Evolutionary conservation across 2,329 filamentous ascomycete genomes (phyloP).

Genomic region (Hymenoscyphus occultus): DNA sequence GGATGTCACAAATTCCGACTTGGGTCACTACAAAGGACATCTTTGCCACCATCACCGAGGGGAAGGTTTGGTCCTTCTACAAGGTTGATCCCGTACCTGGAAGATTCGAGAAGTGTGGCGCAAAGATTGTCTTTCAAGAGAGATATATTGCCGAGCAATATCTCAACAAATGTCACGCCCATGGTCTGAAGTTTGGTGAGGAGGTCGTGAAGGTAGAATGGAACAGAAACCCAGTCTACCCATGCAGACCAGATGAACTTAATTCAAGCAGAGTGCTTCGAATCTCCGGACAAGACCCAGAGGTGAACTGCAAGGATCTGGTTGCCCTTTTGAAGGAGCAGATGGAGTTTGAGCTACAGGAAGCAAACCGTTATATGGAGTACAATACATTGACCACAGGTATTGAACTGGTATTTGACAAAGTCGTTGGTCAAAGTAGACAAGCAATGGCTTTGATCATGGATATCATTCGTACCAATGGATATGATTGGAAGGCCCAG

Average conservation of each 20-base stretch:
- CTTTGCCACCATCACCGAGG: conserved; percentile 11
- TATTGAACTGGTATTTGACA: background rate
- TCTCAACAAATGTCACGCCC: background rate
- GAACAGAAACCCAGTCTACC: background rate
- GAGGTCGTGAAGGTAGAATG: background rate
- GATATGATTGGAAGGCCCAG: background rate
- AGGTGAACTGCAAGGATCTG: background rate
- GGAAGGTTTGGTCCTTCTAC: conserved; percentile 18
- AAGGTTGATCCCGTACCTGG: background rate
- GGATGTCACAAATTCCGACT: background rate
- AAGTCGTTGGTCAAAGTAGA: background rate
- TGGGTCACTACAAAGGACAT: background rate
- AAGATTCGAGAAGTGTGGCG: conserved; percentile 3
- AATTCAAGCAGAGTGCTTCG: background rate
- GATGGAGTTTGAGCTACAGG: background rate
- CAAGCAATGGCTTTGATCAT: background rate
- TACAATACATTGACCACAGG: too few species aligned
- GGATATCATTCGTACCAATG: background rate
- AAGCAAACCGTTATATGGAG: background rate
- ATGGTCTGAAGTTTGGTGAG: background rate
- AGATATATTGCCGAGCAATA: conserved; percentile 14
- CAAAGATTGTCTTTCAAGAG: conserved; percentile 17
- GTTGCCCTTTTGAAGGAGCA: background rate
- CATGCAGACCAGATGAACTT: background rate
- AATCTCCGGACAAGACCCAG: background rate